phyloP scores from a whole-genome alignment of 495 filamentous ascomycete species.

The Aspergillus affinis region DNA sequence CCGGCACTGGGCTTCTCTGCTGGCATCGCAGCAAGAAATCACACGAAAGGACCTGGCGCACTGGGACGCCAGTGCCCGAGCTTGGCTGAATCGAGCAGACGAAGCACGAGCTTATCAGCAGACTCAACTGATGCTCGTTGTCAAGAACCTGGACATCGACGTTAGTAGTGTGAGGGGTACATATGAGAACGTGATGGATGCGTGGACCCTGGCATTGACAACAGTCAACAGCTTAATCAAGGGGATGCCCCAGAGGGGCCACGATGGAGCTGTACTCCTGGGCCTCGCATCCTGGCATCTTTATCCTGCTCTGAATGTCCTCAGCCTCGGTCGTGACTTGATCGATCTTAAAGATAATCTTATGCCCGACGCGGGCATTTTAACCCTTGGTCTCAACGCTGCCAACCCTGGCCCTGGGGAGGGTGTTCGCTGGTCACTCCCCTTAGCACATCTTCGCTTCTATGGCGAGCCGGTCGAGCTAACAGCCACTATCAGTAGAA shows the following conservation, averaged over 20 bases:
- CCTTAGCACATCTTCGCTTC: constrained; percentile 2
- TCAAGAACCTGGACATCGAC: constrained; percentile 12
- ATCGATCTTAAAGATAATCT: constrained; percentile 1
- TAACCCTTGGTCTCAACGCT: constrained; percentile 2
- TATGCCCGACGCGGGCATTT: not conserved
- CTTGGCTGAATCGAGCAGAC: constrained; percentile 12
- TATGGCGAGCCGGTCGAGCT: constrained; percentile 5
- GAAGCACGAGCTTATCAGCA: constrained; percentile 6
- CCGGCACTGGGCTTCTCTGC: not conserved
- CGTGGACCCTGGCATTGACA: constrained; percentile 5
- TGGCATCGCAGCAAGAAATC: constrained; percentile 7
- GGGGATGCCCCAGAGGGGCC: constrained; percentile 10
- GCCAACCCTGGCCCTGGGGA: not conserved
- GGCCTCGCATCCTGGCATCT: constrained; percentile 16
- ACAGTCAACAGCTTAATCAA: constrained; percentile 9
- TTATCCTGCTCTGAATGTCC: constrained; percentile 5
- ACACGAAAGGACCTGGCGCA: not conserved
- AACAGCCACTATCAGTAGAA: not conserved
- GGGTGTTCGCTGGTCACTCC: constrained; percentile 4
- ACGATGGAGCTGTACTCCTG: constrained; percentile 11
- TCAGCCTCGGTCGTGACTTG: not conserved
- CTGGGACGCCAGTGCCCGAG: constrained; percentile 16
- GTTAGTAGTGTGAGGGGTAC: not conserved
- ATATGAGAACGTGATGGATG: constrained; percentile 12
- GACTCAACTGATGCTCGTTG: constrained; percentile 12